A percentile compares a stretch with the other conserved stretches of the same genome.
phyloP scores from a whole-genome alignment of 2,329 filamentous ascomycete genomes.

The Ophidiomyces ophidiicola region DNA sequence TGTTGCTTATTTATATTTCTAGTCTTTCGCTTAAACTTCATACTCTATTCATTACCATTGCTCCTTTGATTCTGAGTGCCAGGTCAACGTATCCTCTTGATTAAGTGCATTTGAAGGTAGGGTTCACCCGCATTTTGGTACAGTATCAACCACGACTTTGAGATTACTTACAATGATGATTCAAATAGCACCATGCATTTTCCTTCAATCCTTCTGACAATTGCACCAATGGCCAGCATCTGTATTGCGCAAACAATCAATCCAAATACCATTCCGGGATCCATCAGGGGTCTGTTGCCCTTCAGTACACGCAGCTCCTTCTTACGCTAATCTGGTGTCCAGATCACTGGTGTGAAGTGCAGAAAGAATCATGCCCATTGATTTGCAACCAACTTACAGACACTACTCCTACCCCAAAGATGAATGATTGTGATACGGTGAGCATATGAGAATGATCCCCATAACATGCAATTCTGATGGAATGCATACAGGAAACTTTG shows the following conservation, averaged over 20 bases:
- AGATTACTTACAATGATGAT: not conserved
- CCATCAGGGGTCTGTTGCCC: conserved; percentile 26
- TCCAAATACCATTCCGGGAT: conserved; percentile 24
- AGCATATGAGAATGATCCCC: not conserved
- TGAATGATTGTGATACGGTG: conserved; percentile 34
- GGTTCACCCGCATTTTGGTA: too few species aligned
- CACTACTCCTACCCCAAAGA: conserved; percentile 23
- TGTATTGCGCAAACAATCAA: conserved; percentile 30
- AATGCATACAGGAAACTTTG: conserved; percentile 33
- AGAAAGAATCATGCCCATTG: conserved; percentile 34
- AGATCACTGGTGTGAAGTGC: conserved; percentile 35
- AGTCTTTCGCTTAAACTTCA: too few species aligned
- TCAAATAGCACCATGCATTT: not conserved
- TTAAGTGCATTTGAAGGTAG: too few species aligned
- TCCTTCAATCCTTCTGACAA: conserved; percentile 23
- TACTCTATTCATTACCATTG: too few species aligned
- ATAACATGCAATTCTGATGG: not conserved
- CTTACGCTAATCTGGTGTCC: conserved; percentile 11
- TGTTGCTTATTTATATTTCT: too few species aligned
- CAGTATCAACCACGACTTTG: too few species aligned
- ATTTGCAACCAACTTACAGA: conserved; percentile 34
- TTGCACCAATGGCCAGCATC: conserved; percentile 24
- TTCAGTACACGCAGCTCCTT: not conserved
- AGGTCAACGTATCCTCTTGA: too few species aligned
- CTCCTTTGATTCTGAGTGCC: too few species aligned